phyloP scores from a whole-genome alignment of 805 yeast genomes.

The Sungouiozyma intestinalis region DNA sequence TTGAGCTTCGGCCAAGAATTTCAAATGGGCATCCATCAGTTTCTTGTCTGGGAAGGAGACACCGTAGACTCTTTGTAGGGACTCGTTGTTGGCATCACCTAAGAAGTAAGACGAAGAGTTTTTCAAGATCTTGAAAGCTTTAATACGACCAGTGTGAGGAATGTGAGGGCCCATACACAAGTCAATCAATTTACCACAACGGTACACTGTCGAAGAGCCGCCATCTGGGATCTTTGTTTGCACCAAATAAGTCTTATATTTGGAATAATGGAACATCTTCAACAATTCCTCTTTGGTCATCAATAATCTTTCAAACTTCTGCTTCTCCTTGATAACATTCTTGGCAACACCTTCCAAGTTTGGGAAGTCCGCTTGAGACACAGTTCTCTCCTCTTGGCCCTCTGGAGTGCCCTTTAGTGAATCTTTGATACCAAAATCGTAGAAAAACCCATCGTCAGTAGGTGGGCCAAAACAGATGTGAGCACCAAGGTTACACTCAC shows the following conservation, averaged over 20 bases:
- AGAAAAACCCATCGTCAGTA: constrained; percentile 94
- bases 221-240: constrained; percentile 89
- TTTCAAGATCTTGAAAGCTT: constrained; percentile 86
- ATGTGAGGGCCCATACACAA: constrained; percentile 97
- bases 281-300: constrained; percentile 85
- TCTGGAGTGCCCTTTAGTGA: constrained; percentile 33
- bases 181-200: constrained; percentile 96
- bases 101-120: constrained; percentile 93
- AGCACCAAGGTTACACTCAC: constrained; percentile 93
- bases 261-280: constrained; percentile 90
- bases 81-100: constrained; percentile 88
- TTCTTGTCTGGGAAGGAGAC: constrained; percentile 97
- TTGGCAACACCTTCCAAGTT: constrained; percentile 79
- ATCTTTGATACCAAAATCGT: constrained; percentile 72
- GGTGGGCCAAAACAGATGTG: constrained; percentile 94
- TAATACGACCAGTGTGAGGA: constrained; percentile 93
- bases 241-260: constrained; percentile 85
- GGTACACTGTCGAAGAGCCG: constrained; percentile 89
- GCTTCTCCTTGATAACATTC: constrained; percentile 88
- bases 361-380: constrained; percentile 74
- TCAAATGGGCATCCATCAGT: constrained; percentile 86
- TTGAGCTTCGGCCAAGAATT: constrained; percentile 92
- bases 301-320: constrained; percentile 86
- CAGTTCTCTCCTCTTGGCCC: constrained; percentile 67
- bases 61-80: constrained; percentile 95